Evolutionary conservation across 1,139 yeast genomes (phyloP).

Genomic region (Debaryomycetaceae sp.): DNA sequence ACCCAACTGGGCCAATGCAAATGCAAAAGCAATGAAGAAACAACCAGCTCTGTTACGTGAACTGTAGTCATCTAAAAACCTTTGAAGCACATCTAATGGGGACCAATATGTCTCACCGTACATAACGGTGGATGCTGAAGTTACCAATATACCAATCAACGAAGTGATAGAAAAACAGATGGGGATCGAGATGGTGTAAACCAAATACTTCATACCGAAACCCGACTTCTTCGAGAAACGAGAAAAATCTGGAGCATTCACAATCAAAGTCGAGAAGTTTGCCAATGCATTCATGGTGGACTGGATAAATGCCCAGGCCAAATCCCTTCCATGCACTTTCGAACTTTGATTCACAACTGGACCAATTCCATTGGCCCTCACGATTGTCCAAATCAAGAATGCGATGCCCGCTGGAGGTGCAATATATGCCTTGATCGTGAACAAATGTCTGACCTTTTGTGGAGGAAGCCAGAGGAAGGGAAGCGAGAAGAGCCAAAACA

Average conservation of each 20-base stretch:
- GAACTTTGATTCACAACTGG: slow-evolving; percentile 57
- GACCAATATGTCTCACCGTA: slow-evolving; percentile 79
- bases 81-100: slow-evolving; percentile 72
- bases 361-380: slow-evolving; percentile 72
- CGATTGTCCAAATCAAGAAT: slow-evolving; percentile 76
- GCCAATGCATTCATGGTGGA: slow-evolving; percentile 80
- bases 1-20: slow-evolving; percentile 84
- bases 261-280: slow-evolving; percentile 80
- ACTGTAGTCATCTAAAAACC: slow-evolving; percentile 58
- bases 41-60: slow-evolving; percentile 75
- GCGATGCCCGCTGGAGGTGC: slow-evolving; percentile 81
- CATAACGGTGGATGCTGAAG: slow-evolving; percentile 71
- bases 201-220: slow-evolving; percentile 40
- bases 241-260: slow-evolving; percentile 88
- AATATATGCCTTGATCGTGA: slow-evolving; percentile 71
- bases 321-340: slow-evolving; percentile 50
- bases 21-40: slow-evolving; percentile 71
- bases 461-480: slow-evolving; percentile 83
- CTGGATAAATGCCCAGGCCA: slow-evolving; percentile 80
- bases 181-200: slow-evolving; percentile 63
- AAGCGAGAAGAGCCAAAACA: slow-evolving; percentile 72
- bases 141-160: slow-evolving; percentile 80
- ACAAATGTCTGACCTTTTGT: slow-evolving; percentile 74
- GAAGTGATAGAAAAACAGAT: slow-evolving; percentile 76
- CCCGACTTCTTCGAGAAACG: slow-evolving; percentile 63